Conservation (phyloP, 306 rosid genomes). For the Cajanus cajan region DNA sequence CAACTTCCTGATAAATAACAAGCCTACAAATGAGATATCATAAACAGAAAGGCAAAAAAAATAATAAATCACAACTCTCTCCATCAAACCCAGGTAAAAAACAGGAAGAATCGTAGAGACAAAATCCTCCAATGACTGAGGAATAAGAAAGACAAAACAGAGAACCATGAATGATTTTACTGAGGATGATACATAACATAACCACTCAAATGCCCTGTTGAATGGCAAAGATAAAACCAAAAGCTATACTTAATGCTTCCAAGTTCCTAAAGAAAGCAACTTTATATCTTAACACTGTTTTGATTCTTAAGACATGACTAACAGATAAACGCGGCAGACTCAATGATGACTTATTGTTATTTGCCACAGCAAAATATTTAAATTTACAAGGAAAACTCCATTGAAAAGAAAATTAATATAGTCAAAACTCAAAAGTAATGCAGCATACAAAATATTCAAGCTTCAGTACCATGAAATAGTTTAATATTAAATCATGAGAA, state of each 20-base stretch:
- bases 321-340: not conserved
- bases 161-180: not conserved
- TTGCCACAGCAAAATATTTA: not conserved
- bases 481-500: not conserved
- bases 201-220: not conserved
- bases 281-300: not conserved
- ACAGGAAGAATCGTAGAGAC: not conserved
- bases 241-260: constrained; percentile 6
- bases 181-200: not conserved
- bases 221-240: not conserved
- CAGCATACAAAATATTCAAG: not conserved
- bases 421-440: constrained; percentile 3
- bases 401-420: not conserved
- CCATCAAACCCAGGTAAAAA: not conserved
- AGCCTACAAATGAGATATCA: not conserved
- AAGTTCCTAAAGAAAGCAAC: not conserved
- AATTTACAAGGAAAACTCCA: constrained; percentile 4
- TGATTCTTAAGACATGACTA: not conserved
- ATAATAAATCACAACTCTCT: not conserved
- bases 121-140: not conserved
- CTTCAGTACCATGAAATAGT: not conserved
- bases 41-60: not conserved
- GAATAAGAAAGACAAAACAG: not conserved
- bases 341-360: not conserved
- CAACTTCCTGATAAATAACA: not conserved